phyloP scores from a whole-genome alignment of 1,284 basidiomycete species.

The Austroboletus novae-zelandiae region DNA sequence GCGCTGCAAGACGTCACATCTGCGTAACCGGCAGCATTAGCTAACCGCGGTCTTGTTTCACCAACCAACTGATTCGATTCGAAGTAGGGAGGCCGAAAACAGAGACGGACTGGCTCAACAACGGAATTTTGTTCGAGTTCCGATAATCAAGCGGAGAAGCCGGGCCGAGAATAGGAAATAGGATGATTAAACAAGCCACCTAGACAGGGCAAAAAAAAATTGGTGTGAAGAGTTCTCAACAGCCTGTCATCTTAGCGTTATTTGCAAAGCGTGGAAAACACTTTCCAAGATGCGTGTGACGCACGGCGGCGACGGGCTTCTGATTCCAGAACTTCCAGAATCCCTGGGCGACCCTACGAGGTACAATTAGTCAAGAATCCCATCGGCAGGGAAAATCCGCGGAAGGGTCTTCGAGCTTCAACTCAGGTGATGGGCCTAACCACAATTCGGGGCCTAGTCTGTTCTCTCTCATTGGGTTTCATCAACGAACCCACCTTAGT shows the following conservation, averaged over 20 bases:
- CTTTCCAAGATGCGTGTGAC: slow-evolving; percentile 12
- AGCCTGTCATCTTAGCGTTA: background rate
- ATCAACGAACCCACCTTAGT: background rate
- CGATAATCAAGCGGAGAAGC: background rate
- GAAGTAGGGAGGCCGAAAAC: too few species aligned
- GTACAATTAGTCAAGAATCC: background rate
- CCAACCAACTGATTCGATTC: background rate
- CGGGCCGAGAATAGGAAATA: background rate
- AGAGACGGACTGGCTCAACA: slow-evolving; percentile 8
- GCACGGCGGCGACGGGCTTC: background rate
- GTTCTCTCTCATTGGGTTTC: background rate
- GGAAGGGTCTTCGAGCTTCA: background rate
- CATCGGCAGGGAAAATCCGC: slow-evolving; percentile 1
- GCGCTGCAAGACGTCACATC: background rate
- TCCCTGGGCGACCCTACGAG: background rate
- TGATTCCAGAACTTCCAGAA: background rate
- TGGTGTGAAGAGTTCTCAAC: background rate
- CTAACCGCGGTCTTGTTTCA: slow-evolving; percentile 5
- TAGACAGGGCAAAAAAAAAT: background rate
- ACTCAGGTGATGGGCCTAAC: background rate
- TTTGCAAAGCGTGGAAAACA: slow-evolving; percentile 6
- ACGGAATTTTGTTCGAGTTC: background rate
- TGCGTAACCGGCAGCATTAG: slow-evolving; percentile 15
- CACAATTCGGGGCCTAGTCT: background rate
- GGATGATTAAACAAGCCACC: background rate